These are phyloP conservation scores for Lecanosticta acicola DNA, from an alignment of 2,329 filamentous ascomycete genomes.

Conservation along the genomic window DNA sequence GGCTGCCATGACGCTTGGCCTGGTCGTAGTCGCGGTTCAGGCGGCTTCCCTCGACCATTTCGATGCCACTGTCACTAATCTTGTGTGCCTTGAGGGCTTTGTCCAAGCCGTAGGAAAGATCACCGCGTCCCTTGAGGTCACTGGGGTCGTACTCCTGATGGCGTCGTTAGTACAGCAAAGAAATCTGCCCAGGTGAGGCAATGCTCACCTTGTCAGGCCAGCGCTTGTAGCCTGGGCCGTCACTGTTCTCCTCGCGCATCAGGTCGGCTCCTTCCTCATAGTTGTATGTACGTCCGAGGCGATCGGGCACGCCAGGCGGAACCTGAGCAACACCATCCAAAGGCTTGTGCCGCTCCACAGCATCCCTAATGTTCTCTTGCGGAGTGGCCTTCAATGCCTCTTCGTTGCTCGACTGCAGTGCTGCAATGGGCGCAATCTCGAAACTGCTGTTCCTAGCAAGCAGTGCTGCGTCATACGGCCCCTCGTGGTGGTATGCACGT, in stretches of 20 bases:
- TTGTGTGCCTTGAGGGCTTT: conserved; percentile 59
- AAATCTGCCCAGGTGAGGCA: too few species aligned
- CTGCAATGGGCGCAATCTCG: conserved; percentile 65
- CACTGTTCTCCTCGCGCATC: conserved; percentile 64
- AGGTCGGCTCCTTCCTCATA: conserved; percentile 86
- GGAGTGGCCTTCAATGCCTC: conserved; percentile 80
- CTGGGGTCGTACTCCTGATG: conserved; percentile 61
- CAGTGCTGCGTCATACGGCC: conserved; percentile 80
- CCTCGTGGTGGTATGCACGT: conserved; percentile 76
- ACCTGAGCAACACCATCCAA: conserved; percentile 72
- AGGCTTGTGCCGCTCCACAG: conserved; percentile 66
- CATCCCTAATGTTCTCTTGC: conserved; percentile 67
- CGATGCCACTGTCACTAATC: conserved; percentile 37
- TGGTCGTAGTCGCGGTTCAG: conserved; percentile 35
- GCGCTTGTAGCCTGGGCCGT: conserved; percentile 70
- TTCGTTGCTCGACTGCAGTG: conserved; percentile 64
- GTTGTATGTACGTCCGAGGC: conserved; percentile 62
- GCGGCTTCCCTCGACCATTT: conserved; percentile 39
- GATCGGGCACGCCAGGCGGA: conserved; percentile 66
- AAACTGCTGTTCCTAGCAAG: conserved; percentile 61
- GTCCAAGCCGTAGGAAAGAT: conserved; percentile 68
- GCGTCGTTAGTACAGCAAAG: too few species aligned
- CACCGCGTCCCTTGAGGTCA: conserved; percentile 77
- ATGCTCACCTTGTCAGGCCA: conserved; percentile 65
- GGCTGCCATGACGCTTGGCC: conserved; percentile 25